Conservation (phyloP, 371 early-diverging fungal species). For the Nematocida homosporus region DNA sequence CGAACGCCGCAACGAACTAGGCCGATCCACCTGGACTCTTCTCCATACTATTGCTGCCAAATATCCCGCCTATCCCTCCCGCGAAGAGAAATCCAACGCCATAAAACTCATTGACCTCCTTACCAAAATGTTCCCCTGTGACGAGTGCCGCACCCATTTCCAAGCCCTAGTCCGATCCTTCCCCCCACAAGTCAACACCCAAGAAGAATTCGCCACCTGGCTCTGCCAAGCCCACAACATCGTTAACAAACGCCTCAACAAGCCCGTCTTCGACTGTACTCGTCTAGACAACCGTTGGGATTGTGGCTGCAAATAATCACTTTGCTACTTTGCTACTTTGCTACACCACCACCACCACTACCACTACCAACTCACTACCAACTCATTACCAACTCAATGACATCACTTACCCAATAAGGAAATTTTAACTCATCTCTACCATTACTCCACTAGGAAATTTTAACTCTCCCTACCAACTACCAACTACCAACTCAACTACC, state of each 20-base stretch:
- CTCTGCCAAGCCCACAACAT: conserved; percentile 88
- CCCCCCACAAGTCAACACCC: conserved; percentile 77
- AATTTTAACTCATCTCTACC: too few relatives aligned
- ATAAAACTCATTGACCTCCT: conserved; percentile 76
- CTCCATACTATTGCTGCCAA: conserved; percentile 93
- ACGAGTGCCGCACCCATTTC: conserved; percentile 74
- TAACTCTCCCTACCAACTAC: background rate
- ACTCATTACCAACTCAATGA: too few relatives aligned
- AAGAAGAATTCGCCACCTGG: conserved; percentile 76
- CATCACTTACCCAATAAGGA: too few relatives aligned
- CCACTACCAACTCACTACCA: background rate
- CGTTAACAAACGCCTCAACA: conserved; percentile 83
- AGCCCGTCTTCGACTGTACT: conserved; percentile 83
- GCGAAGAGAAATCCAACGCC: conserved; percentile 74
- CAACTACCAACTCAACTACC: too few relatives aligned
- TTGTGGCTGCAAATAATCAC: conserved; percentile 62
- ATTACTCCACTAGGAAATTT: background rate
- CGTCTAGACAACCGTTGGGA: conserved; percentile 87
- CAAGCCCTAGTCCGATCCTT: conserved; percentile 71
- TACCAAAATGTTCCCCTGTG: conserved; percentile 85
- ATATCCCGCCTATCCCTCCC: conserved; percentile 80
- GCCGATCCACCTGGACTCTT: conserved; percentile 88
- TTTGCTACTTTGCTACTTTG: background rate
- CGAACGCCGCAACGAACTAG: conserved; percentile 76
- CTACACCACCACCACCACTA: background rate